Evolutionary conservation across 148 eudicot genomes (phyloP).

Genomic region (Nyssa sinensis): DNA sequence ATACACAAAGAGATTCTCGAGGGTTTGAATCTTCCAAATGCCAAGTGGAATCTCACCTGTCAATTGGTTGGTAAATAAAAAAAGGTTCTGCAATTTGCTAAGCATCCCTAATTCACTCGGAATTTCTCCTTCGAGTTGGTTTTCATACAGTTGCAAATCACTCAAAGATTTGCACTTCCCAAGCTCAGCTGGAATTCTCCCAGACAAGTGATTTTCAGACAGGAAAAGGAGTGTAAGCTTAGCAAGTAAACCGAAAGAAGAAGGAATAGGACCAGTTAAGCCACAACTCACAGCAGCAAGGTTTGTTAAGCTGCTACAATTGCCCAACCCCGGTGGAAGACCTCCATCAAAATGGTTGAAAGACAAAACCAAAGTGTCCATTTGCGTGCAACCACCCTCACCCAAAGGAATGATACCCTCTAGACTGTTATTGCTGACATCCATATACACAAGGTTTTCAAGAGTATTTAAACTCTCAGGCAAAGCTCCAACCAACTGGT

Average conservation of each 20-base stretch:
- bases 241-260: constrained; percentile 55
- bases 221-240: constrained; percentile 45
- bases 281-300: constrained; percentile 49
- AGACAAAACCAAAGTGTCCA: constrained; percentile 50
- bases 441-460: constrained; percentile 30
- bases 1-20: constrained; percentile 47
- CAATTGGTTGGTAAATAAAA: constrained; percentile 44
- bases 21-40: constrained; percentile 65
- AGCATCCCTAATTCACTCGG: constrained; percentile 64
- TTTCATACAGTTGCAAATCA: constrained; percentile 39
- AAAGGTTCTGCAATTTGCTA: constrained; percentile 34
- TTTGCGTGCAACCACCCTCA: constrained; percentile 36
- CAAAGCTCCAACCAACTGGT: constrained; percentile 48
- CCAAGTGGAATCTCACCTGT: constrained; percentile 62
- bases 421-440: constrained; percentile 39
- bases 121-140: constrained; percentile 62
- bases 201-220: constrained; percentile 47
- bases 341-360: constrained; percentile 43
- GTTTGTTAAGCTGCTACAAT: constrained; percentile 44
- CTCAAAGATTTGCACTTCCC: constrained; percentile 56
- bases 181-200: constrained; percentile 68
- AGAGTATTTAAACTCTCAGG: constrained; percentile 58
- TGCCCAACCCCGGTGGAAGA: constrained; percentile 53
- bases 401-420: constrained; percentile 57
- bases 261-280: constrained; percentile 62